phyloP scores from a whole-genome alignment of 495 filamentous ascomycete genomes.

The Beverwykella pulmonaria region DNA sequence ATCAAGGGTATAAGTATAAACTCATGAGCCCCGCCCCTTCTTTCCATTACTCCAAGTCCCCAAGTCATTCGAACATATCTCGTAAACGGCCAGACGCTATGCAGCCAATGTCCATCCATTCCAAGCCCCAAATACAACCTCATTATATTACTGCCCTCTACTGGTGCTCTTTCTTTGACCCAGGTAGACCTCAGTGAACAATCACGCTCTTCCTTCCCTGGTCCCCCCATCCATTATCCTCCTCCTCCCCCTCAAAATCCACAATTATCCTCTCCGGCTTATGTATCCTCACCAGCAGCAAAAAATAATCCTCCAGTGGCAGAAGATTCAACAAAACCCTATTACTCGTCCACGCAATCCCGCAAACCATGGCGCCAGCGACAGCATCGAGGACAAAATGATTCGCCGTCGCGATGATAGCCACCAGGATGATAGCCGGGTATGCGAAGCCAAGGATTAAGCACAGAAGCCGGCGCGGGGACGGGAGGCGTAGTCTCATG shows the following conservation, averaged over 20 bases:
- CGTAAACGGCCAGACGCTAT: background rate
- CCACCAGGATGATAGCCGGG: slow-evolving; percentile 64
- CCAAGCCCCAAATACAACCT: background rate
- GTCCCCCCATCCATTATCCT: slow-evolving; percentile 19
- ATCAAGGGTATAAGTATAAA: no score
- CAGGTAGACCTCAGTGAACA: background rate
- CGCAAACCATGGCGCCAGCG: slow-evolving; percentile 63
- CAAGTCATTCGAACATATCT: background rate
- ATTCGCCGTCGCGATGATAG: slow-evolving; percentile 74
- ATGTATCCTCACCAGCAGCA: slow-evolving; percentile 63
- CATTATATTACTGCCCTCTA: background rate
- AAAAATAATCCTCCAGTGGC: slow-evolving; percentile 66
- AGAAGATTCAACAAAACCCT: slow-evolving; percentile 61
- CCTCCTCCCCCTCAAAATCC: slow-evolving; percentile 18
- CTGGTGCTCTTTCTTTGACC: no score
- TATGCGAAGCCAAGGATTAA: slow-evolving; percentile 62
- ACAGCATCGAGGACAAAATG: slow-evolving; percentile 70
- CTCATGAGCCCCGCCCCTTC: no score
- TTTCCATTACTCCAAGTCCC: background rate
- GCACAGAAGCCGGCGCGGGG: slow-evolving; percentile 53
- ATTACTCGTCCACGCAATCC: slow-evolving; percentile 62
- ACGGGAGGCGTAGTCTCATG: slow-evolving; percentile 40
- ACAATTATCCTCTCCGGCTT: slow-evolving; percentile 52
- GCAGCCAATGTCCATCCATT: background rate
- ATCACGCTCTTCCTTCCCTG: background rate